These are phyloP conservation scores for Eutrema salsugineum DNA, from an alignment of 441 rosid genomes.

Conservation along the genomic window DNA sequence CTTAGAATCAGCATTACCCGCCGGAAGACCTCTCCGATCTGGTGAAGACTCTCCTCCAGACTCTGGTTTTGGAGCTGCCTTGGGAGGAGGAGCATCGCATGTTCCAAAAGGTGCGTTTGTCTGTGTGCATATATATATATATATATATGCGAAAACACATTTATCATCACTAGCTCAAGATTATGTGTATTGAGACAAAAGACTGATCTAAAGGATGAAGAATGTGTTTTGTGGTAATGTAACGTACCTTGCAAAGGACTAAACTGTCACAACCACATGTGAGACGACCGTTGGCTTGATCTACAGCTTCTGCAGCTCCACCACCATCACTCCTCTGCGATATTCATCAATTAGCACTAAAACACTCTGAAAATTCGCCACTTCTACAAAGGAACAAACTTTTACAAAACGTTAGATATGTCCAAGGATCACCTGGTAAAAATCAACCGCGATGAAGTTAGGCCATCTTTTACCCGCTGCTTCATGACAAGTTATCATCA, in stretches of 20 bases:
- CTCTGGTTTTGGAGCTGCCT: slow-evolving; percentile 76
- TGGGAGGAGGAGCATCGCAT: slow-evolving; percentile 60
- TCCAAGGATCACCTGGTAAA: slow-evolving; percentile 57
- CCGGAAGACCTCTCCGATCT: not conserved
- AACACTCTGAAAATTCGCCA: not conserved
- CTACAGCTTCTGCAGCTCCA: slow-evolving; percentile 81
- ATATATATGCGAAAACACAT: not conserved
- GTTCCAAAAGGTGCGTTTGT: slow-evolving; percentile 67
- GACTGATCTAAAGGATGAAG: not conserved
- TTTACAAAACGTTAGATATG: not conserved
- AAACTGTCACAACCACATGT: slow-evolving; percentile 79
- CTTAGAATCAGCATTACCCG: slow-evolving; percentile 29
- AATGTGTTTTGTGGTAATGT: not conserved
- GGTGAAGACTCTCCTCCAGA: slow-evolving; percentile 15
- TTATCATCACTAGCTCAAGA: not conserved
- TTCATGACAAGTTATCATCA: slow-evolving; percentile 65
- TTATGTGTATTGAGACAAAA: not conserved
- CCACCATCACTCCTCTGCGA: slow-evolving; percentile 77
- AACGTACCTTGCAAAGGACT: slow-evolving; percentile 65
- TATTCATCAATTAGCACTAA: not conserved
- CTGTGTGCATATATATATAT: slow-evolving; percentile 35
- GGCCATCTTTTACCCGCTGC: slow-evolving; percentile 92
- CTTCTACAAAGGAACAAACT: too few species aligned
- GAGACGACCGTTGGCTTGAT: slow-evolving; percentile 77
- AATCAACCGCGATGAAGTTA: slow-evolving; percentile 93